Percentiles rank a stretch among this genome's conserved stretches.
Evolutionary conservation across 495 filamentous ascomycete species (phyloP).

Genomic region (Aspergillus panamensis): DNA sequence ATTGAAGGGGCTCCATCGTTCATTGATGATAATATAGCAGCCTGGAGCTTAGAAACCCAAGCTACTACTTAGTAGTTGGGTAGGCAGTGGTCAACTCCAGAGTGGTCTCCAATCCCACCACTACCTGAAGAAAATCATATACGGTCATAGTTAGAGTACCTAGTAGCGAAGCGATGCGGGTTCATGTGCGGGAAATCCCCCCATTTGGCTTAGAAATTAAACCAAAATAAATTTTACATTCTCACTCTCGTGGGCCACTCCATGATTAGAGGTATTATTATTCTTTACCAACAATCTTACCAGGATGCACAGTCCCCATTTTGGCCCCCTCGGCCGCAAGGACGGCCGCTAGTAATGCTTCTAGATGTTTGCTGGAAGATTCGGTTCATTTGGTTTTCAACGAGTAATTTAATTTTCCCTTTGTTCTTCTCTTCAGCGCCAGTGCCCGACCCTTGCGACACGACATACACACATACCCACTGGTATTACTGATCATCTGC

Average conservation of each 20-base stretch:
- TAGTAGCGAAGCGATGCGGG: no score
- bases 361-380: constrained; percentile 34
- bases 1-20: no score
- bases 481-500: background rate
- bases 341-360: constrained; percentile 19
- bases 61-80: no score
- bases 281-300: background rate
- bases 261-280: background rate
- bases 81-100: no score
- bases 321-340: background rate
- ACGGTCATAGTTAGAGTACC: no score
- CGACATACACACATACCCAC: background rate
- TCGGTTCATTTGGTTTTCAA: constrained; percentile 17
- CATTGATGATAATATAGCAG: no score
- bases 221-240: background rate
- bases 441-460: background rate
- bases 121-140: background rate
- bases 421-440: no score
- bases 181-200: background rate
- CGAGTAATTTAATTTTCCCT: no score
- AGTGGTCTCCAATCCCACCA: background rate
- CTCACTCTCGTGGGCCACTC: background rate
- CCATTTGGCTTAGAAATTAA: background rate
- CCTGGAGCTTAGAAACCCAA: no score
- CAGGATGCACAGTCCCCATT: background rate